phyloP scores from a whole-genome alignment of 2,329 filamentous ascomycete species.

The Penicillium sp. region DNA sequence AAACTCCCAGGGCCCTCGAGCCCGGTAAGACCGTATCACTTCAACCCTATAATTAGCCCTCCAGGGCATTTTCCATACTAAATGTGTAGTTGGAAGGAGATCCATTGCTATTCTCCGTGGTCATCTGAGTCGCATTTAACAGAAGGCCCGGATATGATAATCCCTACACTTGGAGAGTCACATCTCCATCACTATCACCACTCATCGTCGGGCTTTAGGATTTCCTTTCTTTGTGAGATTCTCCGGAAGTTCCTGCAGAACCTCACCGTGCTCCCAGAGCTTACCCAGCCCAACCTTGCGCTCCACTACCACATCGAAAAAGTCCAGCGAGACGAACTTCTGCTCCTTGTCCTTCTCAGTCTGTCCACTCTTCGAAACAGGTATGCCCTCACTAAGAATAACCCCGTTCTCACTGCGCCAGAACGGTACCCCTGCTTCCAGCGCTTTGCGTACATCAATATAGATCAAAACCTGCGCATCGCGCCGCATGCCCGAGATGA shows the following conservation, averaged over 20 bases:
- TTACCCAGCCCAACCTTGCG: conserved; percentile 70
- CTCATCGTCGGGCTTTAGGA: conserved; percentile 29
- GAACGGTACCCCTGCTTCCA: conserved; percentile 65
- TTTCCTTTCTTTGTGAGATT: conserved; percentile 40
- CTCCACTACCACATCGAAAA: conserved; percentile 71
- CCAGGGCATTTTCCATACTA: not conserved
- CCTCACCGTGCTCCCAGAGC: conserved; percentile 60
- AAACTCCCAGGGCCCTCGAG: not conserved
- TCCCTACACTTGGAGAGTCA: not conserved
- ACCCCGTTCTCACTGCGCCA: conserved; percentile 79
- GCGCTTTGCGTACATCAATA: conserved; percentile 66
- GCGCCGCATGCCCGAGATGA: conserved; percentile 76
- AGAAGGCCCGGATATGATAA: not conserved
- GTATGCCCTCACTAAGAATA: conserved; percentile 57
- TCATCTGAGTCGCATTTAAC: not conserved
- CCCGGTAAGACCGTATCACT: not conserved
- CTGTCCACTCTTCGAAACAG: conserved; percentile 33
- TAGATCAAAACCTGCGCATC: conserved; percentile 77
- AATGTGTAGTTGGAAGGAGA: not conserved
- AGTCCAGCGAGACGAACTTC: conserved; percentile 63
- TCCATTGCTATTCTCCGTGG: not conserved
- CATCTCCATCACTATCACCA: not conserved
- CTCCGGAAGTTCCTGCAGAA: conserved; percentile 49
- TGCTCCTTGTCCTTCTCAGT: conserved; percentile 46
- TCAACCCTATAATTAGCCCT: not conserved